Conservation (phyloP, 2,329 filamentous ascomycete genomes). For the Massarina eburnea region DNA sequence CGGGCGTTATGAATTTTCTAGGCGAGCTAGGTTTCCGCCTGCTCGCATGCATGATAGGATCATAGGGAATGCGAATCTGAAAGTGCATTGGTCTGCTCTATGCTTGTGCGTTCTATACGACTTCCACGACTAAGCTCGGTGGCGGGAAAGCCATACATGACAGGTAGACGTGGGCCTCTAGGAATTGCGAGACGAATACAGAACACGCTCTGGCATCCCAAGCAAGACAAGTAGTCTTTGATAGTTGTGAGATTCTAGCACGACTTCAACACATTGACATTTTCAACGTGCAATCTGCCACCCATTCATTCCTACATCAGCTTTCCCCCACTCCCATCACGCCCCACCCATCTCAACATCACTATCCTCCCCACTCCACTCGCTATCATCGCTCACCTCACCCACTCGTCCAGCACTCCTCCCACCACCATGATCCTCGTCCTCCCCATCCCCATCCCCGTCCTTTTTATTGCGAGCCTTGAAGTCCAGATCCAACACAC, state of each 20-base stretch:
- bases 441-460: constrained; percentile 10
- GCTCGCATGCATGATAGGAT: constrained; percentile 39
- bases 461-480: constrained; percentile 29
- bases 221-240: no score
- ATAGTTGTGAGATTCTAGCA: no score
- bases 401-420: constrained; percentile 3
- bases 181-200: neutral
- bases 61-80: constrained; percentile 42
- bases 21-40: constrained; percentile 34
- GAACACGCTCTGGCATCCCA: no score
- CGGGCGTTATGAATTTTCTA: constrained; percentile 41
- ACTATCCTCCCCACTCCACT: constrained; percentile 10
- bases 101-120: constrained; percentile 16
- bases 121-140: neutral
- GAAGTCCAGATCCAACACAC: constrained; percentile 58
- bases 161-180: neutral
- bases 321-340: neutral
- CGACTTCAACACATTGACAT: no score
- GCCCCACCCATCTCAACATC: constrained; percentile 21
- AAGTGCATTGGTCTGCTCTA: constrained; percentile 38
- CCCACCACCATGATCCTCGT: constrained; percentile 6
- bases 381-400: constrained; percentile 7
- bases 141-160: neutral
- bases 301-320: neutral
- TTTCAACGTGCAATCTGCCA: neutral